Conservation (phyloP, 306 rosid species). For the Acacia confusa region DNA sequence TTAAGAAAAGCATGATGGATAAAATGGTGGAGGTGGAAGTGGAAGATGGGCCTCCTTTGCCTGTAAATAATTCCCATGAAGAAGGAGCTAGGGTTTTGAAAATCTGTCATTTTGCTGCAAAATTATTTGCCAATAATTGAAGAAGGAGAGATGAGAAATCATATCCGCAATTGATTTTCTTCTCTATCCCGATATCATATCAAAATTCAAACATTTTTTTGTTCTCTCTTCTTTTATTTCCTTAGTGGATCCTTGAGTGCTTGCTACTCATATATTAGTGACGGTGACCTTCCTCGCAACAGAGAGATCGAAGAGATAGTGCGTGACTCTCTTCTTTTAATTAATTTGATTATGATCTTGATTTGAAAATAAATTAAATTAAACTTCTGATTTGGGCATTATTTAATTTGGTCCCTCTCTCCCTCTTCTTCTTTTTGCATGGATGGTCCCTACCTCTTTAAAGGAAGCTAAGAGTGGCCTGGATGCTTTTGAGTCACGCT, state of each 20-base stretch:
- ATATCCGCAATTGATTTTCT: conserved; percentile 31
- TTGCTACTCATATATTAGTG: conserved; percentile 31
- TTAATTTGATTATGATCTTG: conserved; percentile 19
- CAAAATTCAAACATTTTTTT: conserved; percentile 21
- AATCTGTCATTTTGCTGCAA: conserved; percentile 46
- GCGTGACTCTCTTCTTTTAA: conserved; percentile 13
- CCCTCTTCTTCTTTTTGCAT: not conserved
- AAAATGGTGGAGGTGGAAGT: conserved; percentile 10
- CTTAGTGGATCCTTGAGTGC: conserved; percentile 50
- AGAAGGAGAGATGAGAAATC: not conserved
- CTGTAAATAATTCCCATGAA: conserved; percentile 23
- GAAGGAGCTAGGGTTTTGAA: conserved; percentile 16
- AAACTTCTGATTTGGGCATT: conserved; percentile 45
- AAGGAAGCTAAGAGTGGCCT: conserved; percentile 35
- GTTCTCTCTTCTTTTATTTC: conserved; percentile 13
- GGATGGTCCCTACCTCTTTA: conserved; percentile 45
- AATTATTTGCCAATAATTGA: conserved; percentile 45
- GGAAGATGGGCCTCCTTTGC: conserved; percentile 29
- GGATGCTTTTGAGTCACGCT: conserved; percentile 41
- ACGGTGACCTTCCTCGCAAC: conserved; percentile 37
- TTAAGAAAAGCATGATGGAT: not conserved
- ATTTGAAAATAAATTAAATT: conserved; percentile 11
- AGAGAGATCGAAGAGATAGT: conserved; percentile 30
- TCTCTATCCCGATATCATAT: not conserved
- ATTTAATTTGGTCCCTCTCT: conserved; percentile 41